Base-by-base conservation (phyloP, 148 eudicot genomes). In the Rhododendron griersonianum region DNA sequence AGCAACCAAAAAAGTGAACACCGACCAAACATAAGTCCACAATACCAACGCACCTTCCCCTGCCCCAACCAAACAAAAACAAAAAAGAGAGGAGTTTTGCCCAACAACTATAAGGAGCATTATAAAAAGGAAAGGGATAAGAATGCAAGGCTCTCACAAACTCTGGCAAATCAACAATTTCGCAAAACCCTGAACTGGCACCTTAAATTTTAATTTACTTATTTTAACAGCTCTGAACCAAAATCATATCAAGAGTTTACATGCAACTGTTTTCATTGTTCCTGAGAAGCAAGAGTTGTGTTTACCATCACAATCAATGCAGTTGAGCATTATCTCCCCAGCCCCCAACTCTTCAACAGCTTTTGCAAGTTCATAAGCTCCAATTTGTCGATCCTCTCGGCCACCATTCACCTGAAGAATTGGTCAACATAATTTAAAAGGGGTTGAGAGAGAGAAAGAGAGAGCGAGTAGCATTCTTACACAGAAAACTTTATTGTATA, bases 291-390 rank as follows among this genome's bases (percentile, higher is more conserved):
- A 75, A 51, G 50, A 67, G 57, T 47, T 83, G 11, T 14, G 33
- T 57, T 82, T 90, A 97, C 99, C 99, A 90, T 97, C 99, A 91
- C 98, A 94, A 61, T 97, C 98, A 23, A 97, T 97, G 94, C 98
- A 97, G 80, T 97, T 97, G 15, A 97, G 94, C 82, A 97, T 88
- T 84, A 97, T 95, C 91, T 97, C 99, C 75, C 99, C 99, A 83
- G 99, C 99, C 79, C 99, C 99, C 89, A 97, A 87, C 86, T 93
- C 98, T 87, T 97, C 98, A 84, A 95, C 99, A 85, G 98, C 98
- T 93, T 92, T 97, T 78, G 99, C 99, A 88, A 97, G 96, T 93
- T 97, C 99, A 91, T 95, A 95, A 45, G 99, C 99, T 88, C 99
- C 98, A 80, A 97, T 94, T 81, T 92, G 96, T 35, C 99, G 93